Evolutionary conservation across 2,329 filamentous ascomycete species (phyloP).

Genomic region (Alternaria novae-zelandiae): DNA sequence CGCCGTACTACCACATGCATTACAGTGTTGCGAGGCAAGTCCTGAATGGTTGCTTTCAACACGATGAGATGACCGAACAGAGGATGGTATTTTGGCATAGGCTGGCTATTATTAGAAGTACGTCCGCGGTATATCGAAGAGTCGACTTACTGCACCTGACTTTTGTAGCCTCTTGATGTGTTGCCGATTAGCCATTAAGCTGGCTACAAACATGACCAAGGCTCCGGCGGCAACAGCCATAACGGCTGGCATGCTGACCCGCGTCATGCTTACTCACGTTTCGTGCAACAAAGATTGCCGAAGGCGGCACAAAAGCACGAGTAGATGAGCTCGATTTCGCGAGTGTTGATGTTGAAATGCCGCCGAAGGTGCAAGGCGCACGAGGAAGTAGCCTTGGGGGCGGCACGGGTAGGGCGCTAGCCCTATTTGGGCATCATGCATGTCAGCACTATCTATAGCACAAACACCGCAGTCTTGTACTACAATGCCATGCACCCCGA

Average conservation of each 20-base stretch:
- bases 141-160: conserved; percentile 5
- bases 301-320: background rate
- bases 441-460: background rate
- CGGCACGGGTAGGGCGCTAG: background rate
- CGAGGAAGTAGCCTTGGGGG: background rate
- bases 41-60: conserved; percentile 11
- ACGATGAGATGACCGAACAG: conserved; percentile 19
- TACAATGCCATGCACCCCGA: background rate
- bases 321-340: background rate
- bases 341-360: background rate
- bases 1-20: conserved; percentile 11
- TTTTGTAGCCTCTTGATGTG: conserved; percentile 2
- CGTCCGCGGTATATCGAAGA: background rate
- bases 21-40: conserved; percentile 9
- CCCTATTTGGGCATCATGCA: background rate
- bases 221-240: conserved; percentile 3
- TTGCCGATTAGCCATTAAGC: conserved; percentile 6
- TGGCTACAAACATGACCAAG: conserved; percentile 4
- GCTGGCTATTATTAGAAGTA: conserved; percentile 6
- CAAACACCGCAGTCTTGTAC: background rate
- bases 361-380: background rate
- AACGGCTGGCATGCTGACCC: conserved; percentile 3
- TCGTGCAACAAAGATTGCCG: background rate
- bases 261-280: conserved; percentile 1
- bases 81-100: conserved; percentile 19